These are phyloP conservation scores for Lomentospora prolificans DNA, from an alignment of 2,329 filamentous ascomycete species.

Conservation along the genomic window DNA sequence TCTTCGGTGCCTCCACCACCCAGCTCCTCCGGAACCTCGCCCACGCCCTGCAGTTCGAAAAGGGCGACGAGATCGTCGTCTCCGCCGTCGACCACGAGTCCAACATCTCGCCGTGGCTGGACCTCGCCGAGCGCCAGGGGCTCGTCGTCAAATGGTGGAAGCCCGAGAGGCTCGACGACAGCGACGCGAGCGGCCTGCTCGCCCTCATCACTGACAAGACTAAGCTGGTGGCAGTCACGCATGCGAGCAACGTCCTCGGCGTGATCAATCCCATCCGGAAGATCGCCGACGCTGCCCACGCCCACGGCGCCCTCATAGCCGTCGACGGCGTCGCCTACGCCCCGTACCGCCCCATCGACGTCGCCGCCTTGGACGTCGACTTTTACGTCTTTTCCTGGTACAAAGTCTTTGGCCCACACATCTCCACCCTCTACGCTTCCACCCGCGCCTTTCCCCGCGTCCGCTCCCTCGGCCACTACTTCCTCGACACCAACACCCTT, in stretches of 20 bases:
- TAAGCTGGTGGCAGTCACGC: constrained; percentile 61
- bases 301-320: constrained; percentile 46
- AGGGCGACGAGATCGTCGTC: constrained; percentile 58
- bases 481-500: constrained; percentile 50
- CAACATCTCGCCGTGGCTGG: constrained; percentile 65
- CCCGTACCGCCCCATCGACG: constrained; percentile 61
- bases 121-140: constrained; percentile 50
- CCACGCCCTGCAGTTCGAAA: constrained; percentile 33
- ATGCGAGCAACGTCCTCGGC: constrained; percentile 64
- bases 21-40: constrained; percentile 67
- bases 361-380: constrained; percentile 58
- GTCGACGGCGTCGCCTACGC: constrained; percentile 72
- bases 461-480: constrained; percentile 52
- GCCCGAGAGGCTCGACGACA: constrained; percentile 22
- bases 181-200: constrained; percentile 40
- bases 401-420: constrained; percentile 71
- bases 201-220: constrained; percentile 53
- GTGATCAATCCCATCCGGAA: constrained; percentile 54
- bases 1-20: constrained; percentile 64
- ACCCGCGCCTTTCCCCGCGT: constrained; percentile 44
- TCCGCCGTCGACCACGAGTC: constrained; percentile 70
- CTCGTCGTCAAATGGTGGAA: constrained; percentile 62
- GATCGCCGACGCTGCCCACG: constrained; percentile 44
- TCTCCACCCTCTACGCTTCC: constrained; percentile 60
- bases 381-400: constrained; percentile 78